Percentiles rank a stretch among this genome's conserved stretches.
These are phyloP conservation scores for Diaporthe eres DNA, from an alignment of 2,329 filamentous ascomycete species.

Conservation along the genomic window DNA sequence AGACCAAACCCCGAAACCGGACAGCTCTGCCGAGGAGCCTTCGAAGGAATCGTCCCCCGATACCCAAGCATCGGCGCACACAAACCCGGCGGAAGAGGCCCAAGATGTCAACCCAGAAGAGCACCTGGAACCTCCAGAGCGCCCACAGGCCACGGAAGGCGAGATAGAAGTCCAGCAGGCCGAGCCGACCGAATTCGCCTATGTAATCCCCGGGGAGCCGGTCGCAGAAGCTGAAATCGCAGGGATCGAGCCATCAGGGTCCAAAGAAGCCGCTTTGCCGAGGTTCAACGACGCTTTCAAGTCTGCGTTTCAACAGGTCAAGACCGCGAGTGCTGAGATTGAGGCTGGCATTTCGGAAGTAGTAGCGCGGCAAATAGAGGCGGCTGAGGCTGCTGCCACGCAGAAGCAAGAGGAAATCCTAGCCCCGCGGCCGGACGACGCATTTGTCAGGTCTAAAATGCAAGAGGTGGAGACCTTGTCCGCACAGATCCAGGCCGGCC, in stretches of 20 bases:
- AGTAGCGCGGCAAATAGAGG: constrained; percentile 41
- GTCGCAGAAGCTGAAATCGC: constrained; percentile 18
- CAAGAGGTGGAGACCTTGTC: background rate
- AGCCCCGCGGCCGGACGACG: background rate
- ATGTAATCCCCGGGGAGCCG: constrained; percentile 6
- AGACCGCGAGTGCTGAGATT: constrained; percentile 41
- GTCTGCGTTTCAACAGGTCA: constrained; percentile 38
- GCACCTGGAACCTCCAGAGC: constrained; percentile 24
- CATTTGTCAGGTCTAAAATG: background rate
- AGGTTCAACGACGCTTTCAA: constrained; percentile 33
- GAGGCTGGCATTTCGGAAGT: constrained; percentile 46
- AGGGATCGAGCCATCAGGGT: constrained; percentile 5
- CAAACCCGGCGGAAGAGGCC: background rate
- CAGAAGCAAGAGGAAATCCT: background rate
- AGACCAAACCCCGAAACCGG: constrained; percentile 30
- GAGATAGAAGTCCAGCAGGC: constrained; percentile 33
- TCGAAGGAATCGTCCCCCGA: constrained; percentile 21
- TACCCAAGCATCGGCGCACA: constrained; percentile 1
- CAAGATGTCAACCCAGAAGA: constrained; percentile 25
- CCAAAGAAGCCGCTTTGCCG: background rate
- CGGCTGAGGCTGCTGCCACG: constrained; percentile 19
- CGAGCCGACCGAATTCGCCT: constrained; percentile 13
- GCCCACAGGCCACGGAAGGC: background rate
- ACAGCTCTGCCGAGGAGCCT: constrained; percentile 27
- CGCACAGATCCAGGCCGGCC: background rate